Evolutionary conservation across 306 rosid genomes (phyloP), one percentile per base, ranked within the genome.

Genomic region (Quercus cerris): DNA sequence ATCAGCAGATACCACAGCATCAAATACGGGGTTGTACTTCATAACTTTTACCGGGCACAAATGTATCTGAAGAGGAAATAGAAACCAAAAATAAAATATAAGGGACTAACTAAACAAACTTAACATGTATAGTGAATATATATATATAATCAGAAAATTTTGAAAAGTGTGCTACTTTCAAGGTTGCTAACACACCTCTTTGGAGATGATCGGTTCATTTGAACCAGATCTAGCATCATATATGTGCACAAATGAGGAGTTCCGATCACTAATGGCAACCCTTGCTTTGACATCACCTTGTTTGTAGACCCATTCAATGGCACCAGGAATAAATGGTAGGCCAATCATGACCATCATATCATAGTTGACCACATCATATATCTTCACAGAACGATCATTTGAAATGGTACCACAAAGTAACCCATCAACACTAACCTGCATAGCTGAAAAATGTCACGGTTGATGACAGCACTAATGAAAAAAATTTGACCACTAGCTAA

Each of bases 271-370:
- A 75, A 95, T 75, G 69, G 98, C 96, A 74, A 95, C 90, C 74
- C 77, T 91, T 59, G 99, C 97, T 89, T 90, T 95, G 82, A 88
- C 98, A 83, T 95, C 97, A 66, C 99, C 99, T 88, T 88, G 96
- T 82, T 88, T 95, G 85, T 91, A 95, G 87, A 93, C 99, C 99
- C 99, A 95, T 81, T 90, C 97, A 86, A 90, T 85, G 78, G 99
- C 97, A 76, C 99, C 94, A 64, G 99, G 96, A 77, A 83, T 52
- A 85, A 81, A 95, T 49, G 91, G 78, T 74, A 91, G 81, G 55
- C 94, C 89, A 84, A 95, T 91, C 99, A 95, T 95, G 87, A 90
- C 99, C 97, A 95, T 95, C 99, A 95, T 95, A 83, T 95, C 99
- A 80, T 73, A 95, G 90, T 95, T 93, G 73, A 95, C 97, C 52